phyloP scores from a whole-genome alignment of 169 alveolate species.

The Cryptosporidium felis region DNA sequence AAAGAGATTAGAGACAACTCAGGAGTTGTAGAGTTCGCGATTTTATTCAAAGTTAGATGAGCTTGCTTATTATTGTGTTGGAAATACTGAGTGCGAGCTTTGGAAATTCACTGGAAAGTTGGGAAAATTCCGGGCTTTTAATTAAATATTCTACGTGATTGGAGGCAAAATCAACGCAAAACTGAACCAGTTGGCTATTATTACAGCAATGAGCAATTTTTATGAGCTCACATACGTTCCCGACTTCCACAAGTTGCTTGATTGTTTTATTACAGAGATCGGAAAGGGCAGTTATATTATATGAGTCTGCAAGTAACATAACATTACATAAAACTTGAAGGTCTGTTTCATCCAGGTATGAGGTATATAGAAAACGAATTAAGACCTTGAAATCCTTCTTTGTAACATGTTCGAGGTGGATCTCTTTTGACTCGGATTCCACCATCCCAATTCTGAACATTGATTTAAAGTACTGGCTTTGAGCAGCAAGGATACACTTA shows the following conservation, averaged over 20 bases:
- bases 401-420: conserved; percentile 16
- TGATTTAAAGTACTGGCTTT: conserved; percentile 52
- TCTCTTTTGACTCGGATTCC: conserved; percentile 21
- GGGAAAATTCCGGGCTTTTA: background rate
- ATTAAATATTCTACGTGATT: conserved; percentile 8
- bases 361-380: conserved; percentile 51
- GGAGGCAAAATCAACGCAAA: conserved; percentile 60
- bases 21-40: no score
- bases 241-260: conserved; percentile 19
- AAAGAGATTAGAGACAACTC: no score
- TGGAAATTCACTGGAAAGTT: conserved; percentile 6
- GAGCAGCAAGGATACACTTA: conserved; percentile 39
- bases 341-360: conserved; percentile 51
- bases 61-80: conserved; percentile 3
- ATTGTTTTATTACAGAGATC: conserved; percentile 17
- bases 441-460: conserved; percentile 59
- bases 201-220: conserved; percentile 16
- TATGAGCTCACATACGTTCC: conserved; percentile 34
- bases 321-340: conserved; percentile 29
- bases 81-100: conserved; percentile 46
- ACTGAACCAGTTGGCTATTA: background rate
- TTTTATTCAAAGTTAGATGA: no score
- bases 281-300: conserved; percentile 23
- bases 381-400: conserved; percentile 34
- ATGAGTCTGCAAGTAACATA: conserved; percentile 32